Conservation (phyloP, 768 basidiomycete species). For the Psilocybe azurescens region DNA sequence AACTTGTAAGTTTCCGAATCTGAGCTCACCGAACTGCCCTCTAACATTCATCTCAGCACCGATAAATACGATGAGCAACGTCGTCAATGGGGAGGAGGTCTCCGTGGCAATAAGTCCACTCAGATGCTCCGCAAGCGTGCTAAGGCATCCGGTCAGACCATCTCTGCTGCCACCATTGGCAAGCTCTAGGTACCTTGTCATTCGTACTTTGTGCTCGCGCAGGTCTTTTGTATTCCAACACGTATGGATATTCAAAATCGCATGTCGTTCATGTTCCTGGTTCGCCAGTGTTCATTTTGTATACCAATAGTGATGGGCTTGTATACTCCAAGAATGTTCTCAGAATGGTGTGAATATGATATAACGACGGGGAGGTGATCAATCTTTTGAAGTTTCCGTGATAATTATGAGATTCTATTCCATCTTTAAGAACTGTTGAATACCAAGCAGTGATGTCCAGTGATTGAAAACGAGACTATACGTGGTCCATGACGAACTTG, state of each 20-base stretch:
- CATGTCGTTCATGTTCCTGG: background rate
- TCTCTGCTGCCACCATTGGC: conserved; percentile 57
- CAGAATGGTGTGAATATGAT: background rate
- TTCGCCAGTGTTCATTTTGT: background rate
- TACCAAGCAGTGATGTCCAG: no score
- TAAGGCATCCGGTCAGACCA: conserved; percentile 81
- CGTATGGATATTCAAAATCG: background rate
- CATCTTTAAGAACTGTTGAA: no score
- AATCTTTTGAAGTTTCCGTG: background rate
- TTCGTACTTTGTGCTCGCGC: background rate
- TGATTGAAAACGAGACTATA: no score
- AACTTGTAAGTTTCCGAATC: conserved; percentile 78
- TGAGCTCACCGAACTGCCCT: conserved; percentile 10
- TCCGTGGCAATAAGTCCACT: conserved; percentile 93
- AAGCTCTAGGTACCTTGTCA: conserved; percentile 59
- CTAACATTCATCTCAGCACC: conserved; percentile 49
- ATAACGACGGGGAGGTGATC: background rate
- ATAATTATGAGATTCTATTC: background rate
- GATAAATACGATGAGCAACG: conserved; percentile 95
- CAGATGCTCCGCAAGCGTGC: conserved; percentile 94
- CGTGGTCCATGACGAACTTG: no score
- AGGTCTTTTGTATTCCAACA: background rate
- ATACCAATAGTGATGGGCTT: conserved; percentile 1
- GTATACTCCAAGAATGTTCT: background rate
- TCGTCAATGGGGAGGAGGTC: conserved; percentile 94